phyloP scores from a whole-genome alignment of 2,329 filamentous ascomycete genomes.

The Davidsoniella eucalypti region DNA sequence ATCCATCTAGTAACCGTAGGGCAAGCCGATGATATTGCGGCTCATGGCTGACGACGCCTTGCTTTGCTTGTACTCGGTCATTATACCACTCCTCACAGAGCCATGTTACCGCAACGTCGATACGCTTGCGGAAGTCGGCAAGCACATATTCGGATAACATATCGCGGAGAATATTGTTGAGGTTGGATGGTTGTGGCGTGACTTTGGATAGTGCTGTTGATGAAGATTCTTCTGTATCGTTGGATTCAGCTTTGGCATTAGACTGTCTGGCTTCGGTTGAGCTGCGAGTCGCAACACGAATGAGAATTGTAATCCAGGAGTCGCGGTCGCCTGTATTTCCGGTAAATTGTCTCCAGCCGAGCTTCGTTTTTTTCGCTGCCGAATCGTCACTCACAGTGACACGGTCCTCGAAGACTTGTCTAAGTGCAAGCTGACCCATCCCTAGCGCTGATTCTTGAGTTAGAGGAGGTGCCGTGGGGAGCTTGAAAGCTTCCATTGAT shows the following conservation, averaged over 20 bases:
- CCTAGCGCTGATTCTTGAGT: constrained; percentile 33
- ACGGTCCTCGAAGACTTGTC: constrained; percentile 15
- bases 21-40: constrained; percentile 64
- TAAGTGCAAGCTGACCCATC: constrained; percentile 13
- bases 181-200: constrained; percentile 20
- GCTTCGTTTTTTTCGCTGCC: constrained; percentile 41
- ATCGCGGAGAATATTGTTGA: constrained; percentile 60
- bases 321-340: constrained; percentile 73
- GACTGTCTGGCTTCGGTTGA: constrained; percentile 1
- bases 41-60: constrained; percentile 15
- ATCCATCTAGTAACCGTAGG: constrained; percentile 68
- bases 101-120: constrained; percentile 85
- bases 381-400: constrained; percentile 58
- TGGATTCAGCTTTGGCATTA: constrained; percentile 21
- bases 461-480: constrained; percentile 61
- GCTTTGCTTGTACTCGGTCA: constrained; percentile 37
- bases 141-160: constrained; percentile 71
- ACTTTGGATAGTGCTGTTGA: background rate
- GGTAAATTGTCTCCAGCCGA: constrained; percentile 69
- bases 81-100: constrained; percentile 98
- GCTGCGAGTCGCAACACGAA: constrained; percentile 45
- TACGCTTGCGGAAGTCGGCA: constrained; percentile 77
- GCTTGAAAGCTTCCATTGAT: constrained; percentile 59
- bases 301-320: constrained; percentile 79
- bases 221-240: background rate